These are phyloP conservation scores for Cutaneotrichosporon cyanovorans DNA, from an alignment of 1,284 basidiomycete genomes.

Conservation along the genomic window DNA sequence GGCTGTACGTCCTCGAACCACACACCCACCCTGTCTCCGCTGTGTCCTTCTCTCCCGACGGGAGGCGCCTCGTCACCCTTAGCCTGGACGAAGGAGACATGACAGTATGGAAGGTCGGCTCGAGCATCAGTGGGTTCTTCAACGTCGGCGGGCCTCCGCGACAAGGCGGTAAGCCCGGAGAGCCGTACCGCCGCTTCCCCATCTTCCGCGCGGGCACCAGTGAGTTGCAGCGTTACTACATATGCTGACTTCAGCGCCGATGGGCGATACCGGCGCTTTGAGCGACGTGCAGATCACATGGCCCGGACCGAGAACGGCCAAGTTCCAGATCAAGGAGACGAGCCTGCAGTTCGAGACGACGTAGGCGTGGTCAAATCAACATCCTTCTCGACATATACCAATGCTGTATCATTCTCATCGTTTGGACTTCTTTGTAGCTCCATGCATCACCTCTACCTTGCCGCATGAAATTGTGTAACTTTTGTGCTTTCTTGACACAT, in stretches of 20 bases:
- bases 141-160: constrained; percentile 82
- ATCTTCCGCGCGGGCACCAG: constrained; percentile 54
- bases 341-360: constrained; percentile 71
- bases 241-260: constrained; percentile 2
- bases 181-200: constrained; percentile 73
- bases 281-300: constrained; percentile 73
- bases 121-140: constrained; percentile 78
- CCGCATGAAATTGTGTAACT: no score
- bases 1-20: constrained; percentile 88
- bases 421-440: no score
- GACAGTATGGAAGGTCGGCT: constrained; percentile 83
- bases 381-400: no score
- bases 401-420: no score
- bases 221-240: constrained; percentile 20
- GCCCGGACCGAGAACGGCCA: constrained; percentile 70
- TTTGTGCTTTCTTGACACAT: no score
- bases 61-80: constrained; percentile 76
- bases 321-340: constrained; percentile 69
- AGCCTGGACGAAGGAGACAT: constrained; percentile 74
- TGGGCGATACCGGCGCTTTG: constrained; percentile 57
- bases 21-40: constrained; percentile 72
- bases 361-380: no score
- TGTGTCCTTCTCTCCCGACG: constrained; percentile 86
- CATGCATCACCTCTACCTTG: no score
- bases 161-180: constrained; percentile 68